These are phyloP conservation scores for Chrysanthemum seticuspe DNA, from an alignment of 129 eudicot genomes.

Conservation along the genomic window DNA sequence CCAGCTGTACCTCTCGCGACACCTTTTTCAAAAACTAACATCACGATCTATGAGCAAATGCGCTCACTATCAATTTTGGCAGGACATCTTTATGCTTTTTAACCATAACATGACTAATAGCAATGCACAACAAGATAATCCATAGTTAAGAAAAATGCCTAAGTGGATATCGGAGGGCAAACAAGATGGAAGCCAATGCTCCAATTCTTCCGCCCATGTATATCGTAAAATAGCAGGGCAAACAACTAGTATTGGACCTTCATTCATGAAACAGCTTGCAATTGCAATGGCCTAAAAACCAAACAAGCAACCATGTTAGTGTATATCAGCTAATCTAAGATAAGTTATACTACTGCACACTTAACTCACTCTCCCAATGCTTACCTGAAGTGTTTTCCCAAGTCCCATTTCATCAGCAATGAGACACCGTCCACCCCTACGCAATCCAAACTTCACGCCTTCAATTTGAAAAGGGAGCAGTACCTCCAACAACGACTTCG, in stretches of 20 bases:
- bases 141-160: conserved; percentile 44
- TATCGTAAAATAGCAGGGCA: conserved; percentile 94
- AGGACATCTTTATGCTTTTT: conserved; percentile 1
- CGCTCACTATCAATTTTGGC: background rate
- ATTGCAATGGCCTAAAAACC: conserved; percentile 78
- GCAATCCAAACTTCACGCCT: conserved; percentile 81
- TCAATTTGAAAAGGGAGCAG: conserved; percentile 88
- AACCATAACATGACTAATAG: background rate
- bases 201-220: conserved; percentile 98
- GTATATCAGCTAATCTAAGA: background rate
- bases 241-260: conserved; percentile 80
- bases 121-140: conserved; percentile 1
- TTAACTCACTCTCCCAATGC: background rate
- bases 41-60: background rate
- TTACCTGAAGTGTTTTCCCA: conserved; percentile 96
- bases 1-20: conserved; percentile 16
- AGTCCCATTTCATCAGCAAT: conserved; percentile 99
- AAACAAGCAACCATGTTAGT: conserved; percentile 19
- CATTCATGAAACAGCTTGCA: conserved; percentile 83
- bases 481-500: conserved; percentile 49
- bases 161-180: conserved; percentile 92
- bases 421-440: conserved; percentile 96
- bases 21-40: conserved; percentile 12
- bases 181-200: conserved; percentile 94
- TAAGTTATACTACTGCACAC: background rate